phyloP scores from a whole-genome alignment of 2,329 filamentous ascomycete species.

The Diaporthe sp. region DNA sequence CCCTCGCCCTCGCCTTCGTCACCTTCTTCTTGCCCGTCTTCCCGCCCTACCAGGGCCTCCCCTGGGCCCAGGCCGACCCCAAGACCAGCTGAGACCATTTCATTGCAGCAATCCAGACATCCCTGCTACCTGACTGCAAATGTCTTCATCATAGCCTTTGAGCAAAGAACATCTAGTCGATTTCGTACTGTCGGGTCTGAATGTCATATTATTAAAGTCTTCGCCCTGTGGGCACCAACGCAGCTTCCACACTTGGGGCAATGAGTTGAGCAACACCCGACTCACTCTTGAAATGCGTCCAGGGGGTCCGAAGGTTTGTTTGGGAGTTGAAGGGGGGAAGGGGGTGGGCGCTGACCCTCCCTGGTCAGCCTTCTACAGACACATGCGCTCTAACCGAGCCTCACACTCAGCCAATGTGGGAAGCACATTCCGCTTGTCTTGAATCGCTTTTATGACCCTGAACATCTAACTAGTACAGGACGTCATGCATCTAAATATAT shows the following conservation, averaged over 20 bases:
- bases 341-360: too few species aligned
- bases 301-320: neutral
- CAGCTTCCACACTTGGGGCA: neutral
- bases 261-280: neutral
- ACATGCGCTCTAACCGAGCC: neutral
- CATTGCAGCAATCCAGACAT: neutral
- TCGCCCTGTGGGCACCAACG: neutral
- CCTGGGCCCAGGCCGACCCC: constrained; percentile 4
- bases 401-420: neutral
- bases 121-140: neutral
- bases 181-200: neutral
- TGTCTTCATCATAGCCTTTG: neutral
- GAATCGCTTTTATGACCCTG: constrained; percentile 24
- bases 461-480: constrained; percentile 11
- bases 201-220: neutral
- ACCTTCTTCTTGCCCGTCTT: constrained; percentile 13
- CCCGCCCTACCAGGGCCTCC: too few species aligned
- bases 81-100: neutral
- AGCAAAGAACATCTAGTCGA: neutral
- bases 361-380: neutral
- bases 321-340: neutral
- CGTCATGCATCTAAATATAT: constrained; percentile 5
- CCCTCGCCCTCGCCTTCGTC: constrained; percentile 10
- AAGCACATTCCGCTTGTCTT: neutral
- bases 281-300: neutral